Percentiles rank a stretch among this genome's conserved stretches.
Evolutionary conservation across 257 asterid species (phyloP).

Genomic region (Ophiorrhiza pumila): DNA sequence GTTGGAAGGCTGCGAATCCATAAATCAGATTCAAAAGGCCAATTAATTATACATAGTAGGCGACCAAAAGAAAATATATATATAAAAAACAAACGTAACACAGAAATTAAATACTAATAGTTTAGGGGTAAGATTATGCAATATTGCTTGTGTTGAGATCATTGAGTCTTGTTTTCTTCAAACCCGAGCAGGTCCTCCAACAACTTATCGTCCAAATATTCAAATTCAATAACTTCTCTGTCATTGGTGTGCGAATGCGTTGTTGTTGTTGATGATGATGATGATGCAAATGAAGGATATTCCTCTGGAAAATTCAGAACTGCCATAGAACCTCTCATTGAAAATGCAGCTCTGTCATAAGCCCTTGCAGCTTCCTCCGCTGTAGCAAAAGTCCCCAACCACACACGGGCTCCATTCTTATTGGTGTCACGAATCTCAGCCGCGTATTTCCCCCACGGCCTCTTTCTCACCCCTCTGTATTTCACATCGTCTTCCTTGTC

Average conservation of each 20-base stretch:
- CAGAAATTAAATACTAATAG: too few species aligned
- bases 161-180: conserved; percentile 9
- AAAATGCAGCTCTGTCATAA: conserved; percentile 58
- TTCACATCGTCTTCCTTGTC: conserved; percentile 28
- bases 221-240: conserved; percentile 29
- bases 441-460: conserved; percentile 82
- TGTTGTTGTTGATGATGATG: background rate
- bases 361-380: conserved; percentile 80
- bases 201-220: conserved; percentile 32
- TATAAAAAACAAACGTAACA: too few species aligned
- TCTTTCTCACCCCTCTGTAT: conserved; percentile 60
- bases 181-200: conserved; percentile 32
- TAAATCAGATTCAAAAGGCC: background rate
- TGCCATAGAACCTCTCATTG: conserved; percentile 54
- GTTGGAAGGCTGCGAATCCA: background rate
- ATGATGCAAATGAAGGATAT: conserved; percentile 29
- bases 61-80: too few species aligned
- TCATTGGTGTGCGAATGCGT: conserved; percentile 5
- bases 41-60: too few species aligned
- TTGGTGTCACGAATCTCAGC: conserved; percentile 68
- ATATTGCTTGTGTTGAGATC: background rate
- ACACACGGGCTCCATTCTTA: conserved; percentile 47
- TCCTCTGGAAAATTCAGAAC: conserved; percentile 69
- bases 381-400: conserved; percentile 71
- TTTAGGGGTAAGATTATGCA: background rate